Conservation (phyloP, 176 grass and related monocot genomes). For the Ananas comosus region DNA sequence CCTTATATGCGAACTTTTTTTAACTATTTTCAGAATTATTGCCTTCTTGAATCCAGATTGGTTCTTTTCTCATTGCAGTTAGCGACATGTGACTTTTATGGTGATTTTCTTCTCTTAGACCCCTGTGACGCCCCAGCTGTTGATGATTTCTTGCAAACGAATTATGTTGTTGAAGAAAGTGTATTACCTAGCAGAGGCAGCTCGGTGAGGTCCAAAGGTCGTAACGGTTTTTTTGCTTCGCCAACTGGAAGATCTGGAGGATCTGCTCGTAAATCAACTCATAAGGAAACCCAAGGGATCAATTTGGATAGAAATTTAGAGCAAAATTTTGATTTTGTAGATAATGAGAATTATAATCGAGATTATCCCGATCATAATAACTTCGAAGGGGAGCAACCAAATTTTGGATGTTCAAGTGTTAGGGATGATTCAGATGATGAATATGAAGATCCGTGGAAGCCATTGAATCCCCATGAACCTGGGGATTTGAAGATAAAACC, state of each 20-base stretch:
- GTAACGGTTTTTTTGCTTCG: slow-evolving; percentile 35
- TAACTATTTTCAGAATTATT: slow-evolving; percentile 9
- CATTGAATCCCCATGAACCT: slow-evolving; percentile 78
- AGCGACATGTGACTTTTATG: slow-evolving; percentile 82
- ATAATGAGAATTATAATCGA: slow-evolving; percentile 17
- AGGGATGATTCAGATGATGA: slow-evolving; percentile 59
- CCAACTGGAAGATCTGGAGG: slow-evolving; percentile 53
- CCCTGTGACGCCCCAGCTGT: slow-evolving; percentile 71
- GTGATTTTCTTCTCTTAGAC: slow-evolving; percentile 82
- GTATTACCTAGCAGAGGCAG: slow-evolving; percentile 9
- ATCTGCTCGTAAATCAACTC: slow-evolving; percentile 27
- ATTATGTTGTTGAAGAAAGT: slow-evolving; percentile 33
- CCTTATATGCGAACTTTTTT: slow-evolving; percentile 20
- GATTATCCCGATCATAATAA: slow-evolving; percentile 26
- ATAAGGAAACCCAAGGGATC: slow-evolving; percentile 29
- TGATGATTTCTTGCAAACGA: slow-evolving; percentile 67
- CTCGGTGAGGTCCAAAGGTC: slow-evolving; percentile 38
- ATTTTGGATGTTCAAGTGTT: slow-evolving; percentile 33
- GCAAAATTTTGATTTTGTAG: slow-evolving; percentile 20
- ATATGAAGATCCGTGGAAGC: slow-evolving; percentile 61
- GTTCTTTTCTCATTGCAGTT: slow-evolving; percentile 54
- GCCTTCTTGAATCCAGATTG: slow-evolving; percentile 22
- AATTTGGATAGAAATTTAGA: slow-evolving; percentile 29
- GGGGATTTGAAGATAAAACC: slow-evolving; percentile 72
- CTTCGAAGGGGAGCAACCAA: slow-evolving; percentile 35